These are phyloP conservation scores for Pisolithus marmoratus DNA, from an alignment of 768 basidiomycete species.

Conservation along the genomic window DNA sequence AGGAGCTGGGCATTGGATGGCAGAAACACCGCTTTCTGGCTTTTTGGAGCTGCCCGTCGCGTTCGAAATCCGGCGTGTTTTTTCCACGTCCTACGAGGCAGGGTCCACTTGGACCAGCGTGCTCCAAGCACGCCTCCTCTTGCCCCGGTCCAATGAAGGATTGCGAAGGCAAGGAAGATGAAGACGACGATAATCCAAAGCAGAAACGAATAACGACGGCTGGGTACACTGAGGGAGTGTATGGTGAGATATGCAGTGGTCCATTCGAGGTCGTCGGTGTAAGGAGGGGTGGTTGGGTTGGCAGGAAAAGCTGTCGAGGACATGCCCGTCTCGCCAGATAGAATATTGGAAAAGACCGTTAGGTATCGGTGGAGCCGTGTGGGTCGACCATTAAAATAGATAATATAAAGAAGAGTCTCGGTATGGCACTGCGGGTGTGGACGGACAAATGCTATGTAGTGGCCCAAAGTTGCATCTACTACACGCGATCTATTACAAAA, in stretches of 20 bases:
- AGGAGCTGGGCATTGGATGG: slow-evolving; percentile 65
- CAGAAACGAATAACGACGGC: slow-evolving; percentile 51
- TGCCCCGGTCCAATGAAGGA: slow-evolving; percentile 39
- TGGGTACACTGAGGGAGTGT: slow-evolving; percentile 47
- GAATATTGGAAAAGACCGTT: background rate
- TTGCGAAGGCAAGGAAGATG: slow-evolving; percentile 35
- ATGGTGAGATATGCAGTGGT: slow-evolving; percentile 51
- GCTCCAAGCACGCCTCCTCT: slow-evolving; percentile 43
- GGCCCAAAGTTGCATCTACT: too few species aligned
- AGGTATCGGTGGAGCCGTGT: background rate
- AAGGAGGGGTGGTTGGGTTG: slow-evolving; percentile 41
- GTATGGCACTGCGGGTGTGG: too few species aligned
- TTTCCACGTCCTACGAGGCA: slow-evolving; percentile 55
- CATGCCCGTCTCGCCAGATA: background rate
- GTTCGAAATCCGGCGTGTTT: slow-evolving; percentile 35
- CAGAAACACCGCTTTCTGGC: slow-evolving; percentile 39
- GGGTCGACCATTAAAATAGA: too few species aligned
- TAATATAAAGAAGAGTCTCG: too few species aligned
- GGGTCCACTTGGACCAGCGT: slow-evolving; percentile 51
- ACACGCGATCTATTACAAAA: too few species aligned
- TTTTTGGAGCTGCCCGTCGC: slow-evolving; percentile 26
- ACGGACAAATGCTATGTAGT: too few species aligned
- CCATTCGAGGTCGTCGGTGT: slow-evolving; percentile 43
- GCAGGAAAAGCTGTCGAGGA: slow-evolving; percentile 15
- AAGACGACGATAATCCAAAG: slow-evolving; percentile 51